These are phyloP conservation scores for Pseudevernia furfuracea DNA, from an alignment of 495 filamentous ascomycete species.

Conservation along the genomic window DNA sequence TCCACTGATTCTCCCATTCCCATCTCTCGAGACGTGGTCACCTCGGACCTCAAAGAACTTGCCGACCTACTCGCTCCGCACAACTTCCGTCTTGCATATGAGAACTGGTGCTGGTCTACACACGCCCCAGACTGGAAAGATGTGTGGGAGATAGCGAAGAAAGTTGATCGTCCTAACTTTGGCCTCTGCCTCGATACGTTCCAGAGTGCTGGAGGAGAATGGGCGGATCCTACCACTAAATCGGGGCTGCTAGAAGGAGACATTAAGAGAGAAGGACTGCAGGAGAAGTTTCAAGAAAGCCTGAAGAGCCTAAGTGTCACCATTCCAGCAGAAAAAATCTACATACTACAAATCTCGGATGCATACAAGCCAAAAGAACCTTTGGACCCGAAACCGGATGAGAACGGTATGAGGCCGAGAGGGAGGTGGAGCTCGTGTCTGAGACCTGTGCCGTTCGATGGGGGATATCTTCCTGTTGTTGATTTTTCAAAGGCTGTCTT, in stretches of 20 bases:
- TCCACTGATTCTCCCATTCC: constrained; percentile 57
- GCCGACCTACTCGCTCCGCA: constrained; percentile 53
- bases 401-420: constrained; percentile 47
- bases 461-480: constrained; percentile 65
- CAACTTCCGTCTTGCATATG: constrained; percentile 60
- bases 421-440: constrained; percentile 66
- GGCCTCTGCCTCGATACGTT: constrained; percentile 79
- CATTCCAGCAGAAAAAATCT: constrained; percentile 65
- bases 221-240: constrained; percentile 61
- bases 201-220: constrained; percentile 69
- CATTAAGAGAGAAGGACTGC: constrained; percentile 36
- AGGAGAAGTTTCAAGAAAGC: constrained; percentile 43
- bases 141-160: constrained; percentile 58
- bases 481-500: constrained; percentile 60
- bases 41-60: constrained; percentile 55
- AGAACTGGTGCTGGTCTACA: constrained; percentile 82
- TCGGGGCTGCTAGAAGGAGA: constrained; percentile 50
- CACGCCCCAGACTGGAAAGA: constrained; percentile 60
- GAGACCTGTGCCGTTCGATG: constrained; percentile 61
- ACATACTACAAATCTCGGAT: constrained; percentile 68
- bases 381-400: constrained; percentile 38
- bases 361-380: constrained; percentile 58
- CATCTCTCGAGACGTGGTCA: constrained; percentile 41
- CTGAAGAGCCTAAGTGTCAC: constrained; percentile 47
- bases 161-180: constrained; percentile 55